Percentiles rank a stretch among this genome's conserved stretches.
phyloP scores from a whole-genome alignment of 768 basidiomycete genomes.

The Vararia minispora region DNA sequence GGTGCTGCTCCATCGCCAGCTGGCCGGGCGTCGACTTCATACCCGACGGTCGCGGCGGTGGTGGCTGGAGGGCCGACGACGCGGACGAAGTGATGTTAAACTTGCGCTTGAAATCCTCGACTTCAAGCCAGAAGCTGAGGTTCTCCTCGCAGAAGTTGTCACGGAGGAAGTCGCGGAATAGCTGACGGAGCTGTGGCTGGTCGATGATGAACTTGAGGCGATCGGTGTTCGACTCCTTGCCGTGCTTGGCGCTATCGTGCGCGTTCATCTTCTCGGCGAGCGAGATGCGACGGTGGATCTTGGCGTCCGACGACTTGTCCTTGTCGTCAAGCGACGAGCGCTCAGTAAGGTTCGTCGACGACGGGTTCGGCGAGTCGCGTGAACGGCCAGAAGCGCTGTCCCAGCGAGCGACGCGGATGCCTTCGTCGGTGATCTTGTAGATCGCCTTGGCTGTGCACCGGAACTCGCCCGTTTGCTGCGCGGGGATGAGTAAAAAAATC shows the following conservation, averaged over 20 bases:
- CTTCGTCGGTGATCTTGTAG: slow-evolving; percentile 91
- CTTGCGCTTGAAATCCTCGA: slow-evolving; percentile 92
- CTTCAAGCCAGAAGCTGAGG: slow-evolving; percentile 93
- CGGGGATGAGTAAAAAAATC: slow-evolving; percentile 7
- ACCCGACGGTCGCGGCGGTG: slow-evolving; percentile 39
- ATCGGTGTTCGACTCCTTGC: slow-evolving; percentile 86
- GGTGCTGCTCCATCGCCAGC: slow-evolving; percentile 92
- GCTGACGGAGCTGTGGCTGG: slow-evolving; percentile 73
- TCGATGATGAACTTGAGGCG: slow-evolving; percentile 87
- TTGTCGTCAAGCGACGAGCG: slow-evolving; percentile 52
- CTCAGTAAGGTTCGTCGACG: slow-evolving; percentile 47
- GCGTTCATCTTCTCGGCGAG: slow-evolving; percentile 63
- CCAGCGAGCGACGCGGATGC: slow-evolving; percentile 80
- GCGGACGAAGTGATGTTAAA: slow-evolving; percentile 91
- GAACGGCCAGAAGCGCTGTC: slow-evolving; percentile 29
- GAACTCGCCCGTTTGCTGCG: slow-evolving; percentile 88
- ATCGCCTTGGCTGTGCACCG: slow-evolving; percentile 92
- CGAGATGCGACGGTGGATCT: slow-evolving; percentile 70
- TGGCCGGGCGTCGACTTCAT: slow-evolving; percentile 53
- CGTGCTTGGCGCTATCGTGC: slow-evolving; percentile 39
- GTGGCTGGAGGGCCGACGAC: slow-evolving; percentile 20
- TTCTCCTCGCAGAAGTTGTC: slow-evolving; percentile 98
- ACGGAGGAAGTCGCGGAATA: slow-evolving; percentile 92
- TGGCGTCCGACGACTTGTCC: slow-evolving; percentile 33
- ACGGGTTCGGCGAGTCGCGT: slow-evolving; percentile 53